Base-by-base conservation (phyloP, 2,329 filamentous ascomycete genomes). In the Hymenoscyphus linearis region DNA sequence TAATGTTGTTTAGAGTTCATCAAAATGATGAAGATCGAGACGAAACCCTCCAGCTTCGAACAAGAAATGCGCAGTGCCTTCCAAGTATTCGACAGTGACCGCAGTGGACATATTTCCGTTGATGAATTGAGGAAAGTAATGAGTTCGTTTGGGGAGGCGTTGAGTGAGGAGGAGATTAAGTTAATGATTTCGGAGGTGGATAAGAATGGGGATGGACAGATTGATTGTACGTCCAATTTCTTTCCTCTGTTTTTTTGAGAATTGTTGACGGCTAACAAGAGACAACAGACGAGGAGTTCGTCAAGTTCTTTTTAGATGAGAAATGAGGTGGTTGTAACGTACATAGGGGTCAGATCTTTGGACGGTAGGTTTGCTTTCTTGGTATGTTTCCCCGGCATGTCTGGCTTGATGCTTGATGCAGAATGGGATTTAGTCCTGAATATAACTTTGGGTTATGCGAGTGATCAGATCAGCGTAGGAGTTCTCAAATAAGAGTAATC, bases 161-260 rank as follows among this genome's bases (percentile, higher is more conserved):
- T 87, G 72, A 84, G 82, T 56, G 83, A 86, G 67, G 82, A 82
- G 52, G 83, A 87, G 76, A 81, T 87, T 62, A 82, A 86, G 64
- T 82, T 85, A 76, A 86, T 87, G 84, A 83, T 87, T 71, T 75
- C 81, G 70, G 82, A 86, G 76, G 84, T 84, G 65, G 85, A 87
- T 69, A 81, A 84, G 77, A 82, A 87, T 71, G 83, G 82, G 47
- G 83, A 86, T 69, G 85, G 85, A 61, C 78, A 79, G 65, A 87
- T 87, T 73, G 84, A 87, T 74, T 87, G 84, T 85, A 73, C 73
- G 79, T 63, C 16, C 7, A 22, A n/a, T 47, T 47, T 22, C n/a
- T 10, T 12, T 4, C 9, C 18, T 4, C 10, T 14, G 2, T 22
- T 2, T 18, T 22, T 9, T 2, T n/a, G n/a, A 1, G 14, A 10